Base-by-base conservation (phyloP, 441 rosid species). In the Theobroma grandiflorum region DNA sequence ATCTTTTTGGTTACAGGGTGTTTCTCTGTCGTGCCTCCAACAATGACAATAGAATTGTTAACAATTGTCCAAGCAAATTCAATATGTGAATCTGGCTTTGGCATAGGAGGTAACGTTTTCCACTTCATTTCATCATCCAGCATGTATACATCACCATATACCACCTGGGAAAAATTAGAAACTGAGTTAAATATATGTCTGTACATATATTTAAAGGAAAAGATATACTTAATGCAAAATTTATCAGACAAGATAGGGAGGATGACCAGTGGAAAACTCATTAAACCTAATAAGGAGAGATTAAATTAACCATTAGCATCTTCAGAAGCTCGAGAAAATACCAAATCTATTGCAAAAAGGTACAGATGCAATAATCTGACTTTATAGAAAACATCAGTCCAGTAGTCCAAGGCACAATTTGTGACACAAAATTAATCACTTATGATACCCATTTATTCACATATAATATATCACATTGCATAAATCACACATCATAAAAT, bases 21-120 rank as follows among this genome's bases (percentile, higher is more conserved):
- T 87, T 93, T 97, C 75, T 95, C 99, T 37, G 98, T 95, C 16
- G 99, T 95, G 85, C 99, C 99, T 82, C 99, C 99, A 72, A 86
- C 92, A 50, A 97, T 87, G 61, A 97, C 86, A 38, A 94, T 87
- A 26, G 99, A 94, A 87, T 92, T 88, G 81, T 95, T 93, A 72
- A 94, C 98, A 9, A 92, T 72, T 18, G 79, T 81, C 99, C 99
- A 96, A 79, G 98, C 98, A 86, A 93, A 97, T 71, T 97, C 99
- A 43, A 97, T 93, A 81, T 97, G 99, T 1, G 99, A 95, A 82
- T 95, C 92, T 0, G 99, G 97, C 77, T 97, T 97, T 64, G 95
- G 98, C 98, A 97, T 88, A 0, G 98, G 62, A 79, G 98, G 92
- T 76, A 95, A 80, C 2, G 80, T 86, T 87, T 92, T 94, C 99